Evolutionary conservation across 2,329 filamentous ascomycete species (phyloP).

Genomic region (Fusarium albidum): DNA sequence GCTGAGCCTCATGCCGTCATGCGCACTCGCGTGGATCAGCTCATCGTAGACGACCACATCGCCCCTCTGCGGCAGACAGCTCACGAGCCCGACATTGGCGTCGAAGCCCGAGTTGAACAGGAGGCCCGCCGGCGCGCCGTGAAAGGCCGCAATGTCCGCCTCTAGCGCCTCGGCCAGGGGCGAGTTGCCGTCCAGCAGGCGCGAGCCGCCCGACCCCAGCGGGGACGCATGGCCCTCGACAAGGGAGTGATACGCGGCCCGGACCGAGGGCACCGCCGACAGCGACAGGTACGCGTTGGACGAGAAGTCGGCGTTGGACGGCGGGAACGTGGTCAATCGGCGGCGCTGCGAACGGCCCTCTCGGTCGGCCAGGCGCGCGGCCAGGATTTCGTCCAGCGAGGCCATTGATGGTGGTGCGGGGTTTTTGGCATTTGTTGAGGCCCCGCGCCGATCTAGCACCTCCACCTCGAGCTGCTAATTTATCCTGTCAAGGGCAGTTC

Average conservation of each 20-base stretch:
- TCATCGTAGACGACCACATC: conserved; percentile 77
- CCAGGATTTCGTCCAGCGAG: conserved; percentile 41
- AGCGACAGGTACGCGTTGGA: conserved; percentile 85
- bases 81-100: conserved; percentile 71
- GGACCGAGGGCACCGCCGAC: conserved; percentile 57
- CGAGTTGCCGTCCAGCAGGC: conserved; percentile 62
- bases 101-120: conserved; percentile 70
- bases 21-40: conserved; percentile 78
- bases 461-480: conserved; percentile 19
- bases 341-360: conserved; percentile 50
- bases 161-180: conserved; percentile 56
- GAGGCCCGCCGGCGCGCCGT: conserved; percentile 54
- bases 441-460: conserved; percentile 6
- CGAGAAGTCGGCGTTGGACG: conserved; percentile 77
- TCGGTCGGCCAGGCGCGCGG: conserved; percentile 40
- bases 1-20: conserved; percentile 77
- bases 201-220: conserved; percentile 62
- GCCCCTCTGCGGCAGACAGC: conserved; percentile 64
- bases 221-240: conserved; percentile 38
- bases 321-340: conserved; percentile 65
- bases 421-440: conserved; percentile 25
- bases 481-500: too few species aligned
- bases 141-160: conserved; percentile 55
- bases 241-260: conserved; percentile 68
- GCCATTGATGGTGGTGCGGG: conserved; percentile 18